Evolutionary conservation across 257 asterid genomes (phyloP), one percentile per base, ranked within the genome.

Genomic region (Forsythia suspensa): DNA sequence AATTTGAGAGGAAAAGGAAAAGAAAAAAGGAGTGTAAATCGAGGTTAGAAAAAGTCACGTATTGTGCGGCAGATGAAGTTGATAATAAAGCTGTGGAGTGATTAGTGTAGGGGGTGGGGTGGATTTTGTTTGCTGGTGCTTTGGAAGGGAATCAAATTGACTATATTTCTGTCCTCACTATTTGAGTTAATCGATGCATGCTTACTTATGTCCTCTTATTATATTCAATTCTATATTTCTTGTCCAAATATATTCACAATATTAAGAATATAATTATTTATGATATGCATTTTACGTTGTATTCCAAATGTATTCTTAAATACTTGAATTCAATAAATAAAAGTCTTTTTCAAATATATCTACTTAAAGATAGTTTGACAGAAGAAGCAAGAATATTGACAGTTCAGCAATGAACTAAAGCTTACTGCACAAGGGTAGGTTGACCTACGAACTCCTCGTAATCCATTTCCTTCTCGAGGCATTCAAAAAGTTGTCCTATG

Each of bases 131-230:
- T 82, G 84, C 63, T 85, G 83, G 92, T 78, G 79, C 46, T 81
- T 91, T 91, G 97, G 94, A 90, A 41, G 78, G 86, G 96, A 84
- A 91, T 88, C 90, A 80, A 80, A 77, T 88, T 88, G 86, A 88
- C 88, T 80, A 74, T 69, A 12, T 13, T 9, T 79, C 65, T 83
- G 84, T 87, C 85, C 57, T 79, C 74, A 59, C 80, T 72, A 76
- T 46, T 72, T 57, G 21, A 9, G 78, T 79, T 77, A 87, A 70
- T 79, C 80, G 76, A 74, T 74, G 68, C 73, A 7, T 73, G 24
- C 82, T 24, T 52, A 11, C 55, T 46, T 46, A 46, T 5, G 34
- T 29, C 34, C 34, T 29, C 34, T 29, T 1, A 29, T 29, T 29
- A 29, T 29, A 29, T 29, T 29, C 34, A 29, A 29, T 29, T 29